Evolutionary conservation across 768 basidiomycete species (phyloP), one percentile per base, ranked within the genome.

Genomic region (Amanita brunnescens): DNA sequence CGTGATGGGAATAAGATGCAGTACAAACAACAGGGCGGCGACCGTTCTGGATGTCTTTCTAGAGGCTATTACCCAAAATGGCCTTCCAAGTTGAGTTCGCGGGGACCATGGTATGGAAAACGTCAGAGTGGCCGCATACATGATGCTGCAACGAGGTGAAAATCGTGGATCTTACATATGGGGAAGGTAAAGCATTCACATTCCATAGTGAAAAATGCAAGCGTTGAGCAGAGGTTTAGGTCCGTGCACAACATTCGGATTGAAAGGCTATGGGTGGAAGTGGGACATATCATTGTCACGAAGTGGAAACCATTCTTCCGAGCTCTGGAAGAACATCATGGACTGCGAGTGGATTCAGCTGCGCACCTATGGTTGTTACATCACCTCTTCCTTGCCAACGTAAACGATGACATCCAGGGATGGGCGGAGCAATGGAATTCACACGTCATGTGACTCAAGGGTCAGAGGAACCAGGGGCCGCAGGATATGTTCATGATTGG

Each of bases 21-120:
- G 59, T 54, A 65, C 61, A 59, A 76, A 77, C 56, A 76, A 77
- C 53, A 53, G 59, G 1, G 64, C 68, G 2, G 34, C 56, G 0
- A 77, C 72, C 3, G 71, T 75, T 2, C 59, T 71, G 8, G 40
- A 59, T 2, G 49, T 76, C 1, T 75, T 76, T 53, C 57, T 12
- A 23, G 45, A 5, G 41, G 21, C 0, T 63, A 64, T 55, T 46
- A 7, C 40, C 24, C 12, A 3, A 2, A 52, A 58, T 41, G 66
- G 66, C 16, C 13, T 48, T 13, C 65, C 62, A 0, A 59, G 59
- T 18, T 53, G 62, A 18, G 49, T 63, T 1, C 54, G 64, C 9
- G 65, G 64, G 5, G 65, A 67, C 40, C 62, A 66, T 52, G 66
- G 65, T 3, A 54, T 48, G 10, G 63, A 66, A 55, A 67, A 67